Evolutionary conservation across 345 rosid genomes (phyloP).

Genomic region (Gossypium turneri): DNA sequence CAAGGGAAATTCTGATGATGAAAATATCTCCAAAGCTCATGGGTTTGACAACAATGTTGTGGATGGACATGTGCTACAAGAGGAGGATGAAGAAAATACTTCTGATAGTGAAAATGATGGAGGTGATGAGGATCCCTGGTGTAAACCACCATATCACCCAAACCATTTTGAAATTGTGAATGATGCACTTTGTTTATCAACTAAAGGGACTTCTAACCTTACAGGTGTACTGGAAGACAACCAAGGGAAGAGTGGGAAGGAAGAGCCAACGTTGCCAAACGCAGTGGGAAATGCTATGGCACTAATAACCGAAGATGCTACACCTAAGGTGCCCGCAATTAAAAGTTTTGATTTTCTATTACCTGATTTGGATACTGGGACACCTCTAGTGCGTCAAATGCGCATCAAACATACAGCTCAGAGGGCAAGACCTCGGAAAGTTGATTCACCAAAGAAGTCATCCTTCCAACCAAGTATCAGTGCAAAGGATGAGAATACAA

Average conservation of each 20-base stretch:
- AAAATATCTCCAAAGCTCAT: not conserved
- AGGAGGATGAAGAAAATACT: not conserved
- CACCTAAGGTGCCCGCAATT: not conserved
- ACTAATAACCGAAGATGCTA: not conserved
- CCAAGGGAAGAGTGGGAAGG: not conserved
- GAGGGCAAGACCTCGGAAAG: not conserved
- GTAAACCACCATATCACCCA: not conserved
- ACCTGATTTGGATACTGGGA: slow-evolving; percentile 21
- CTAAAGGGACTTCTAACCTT: not conserved
- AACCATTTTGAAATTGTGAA: not conserved
- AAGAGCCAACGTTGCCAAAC: not conserved
- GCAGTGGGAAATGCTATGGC: not conserved
- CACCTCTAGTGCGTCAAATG: not conserved
- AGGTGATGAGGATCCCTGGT: not conserved
- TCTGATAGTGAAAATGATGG: not conserved
- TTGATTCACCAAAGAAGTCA: not conserved
- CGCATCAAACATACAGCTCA: not conserved
- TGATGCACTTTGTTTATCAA: not conserved
- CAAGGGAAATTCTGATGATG: not conserved
- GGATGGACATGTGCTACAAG: not conserved
- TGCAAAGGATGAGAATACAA: not conserved
- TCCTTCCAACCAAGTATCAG: slow-evolving; percentile 9
- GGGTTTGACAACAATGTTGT: slow-evolving; percentile 4
- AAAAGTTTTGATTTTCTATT: slow-evolving; percentile 4
- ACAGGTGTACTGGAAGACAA: not conserved